A percentile compares a stretch with the other conserved stretches of the same genome.
phyloP scores from a whole-genome alignment of 352 stramenopile species.

The Pythium insidiosum region DNA sequence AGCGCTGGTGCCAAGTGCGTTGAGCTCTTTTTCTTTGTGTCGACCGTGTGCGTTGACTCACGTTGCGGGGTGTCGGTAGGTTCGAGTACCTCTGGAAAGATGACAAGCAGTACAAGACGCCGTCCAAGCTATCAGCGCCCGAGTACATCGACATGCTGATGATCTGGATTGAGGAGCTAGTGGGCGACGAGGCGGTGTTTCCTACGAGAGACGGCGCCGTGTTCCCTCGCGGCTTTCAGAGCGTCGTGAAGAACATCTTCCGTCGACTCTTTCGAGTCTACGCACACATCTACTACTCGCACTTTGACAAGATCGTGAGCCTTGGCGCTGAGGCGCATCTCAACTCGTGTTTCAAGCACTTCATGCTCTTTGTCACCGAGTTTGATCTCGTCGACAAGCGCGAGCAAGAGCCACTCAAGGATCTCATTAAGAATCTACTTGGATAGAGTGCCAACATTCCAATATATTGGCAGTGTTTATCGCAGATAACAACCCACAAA shows the following conservation, averaged over 20 bases:
- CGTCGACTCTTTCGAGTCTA: slow-evolving; percentile 95
- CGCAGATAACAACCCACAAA: too few relatives aligned
- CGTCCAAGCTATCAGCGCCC: slow-evolving; percentile 59
- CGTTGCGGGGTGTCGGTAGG: slow-evolving; percentile 8
- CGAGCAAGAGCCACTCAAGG: slow-evolving; percentile 92
- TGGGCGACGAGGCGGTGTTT: slow-evolving; percentile 78
- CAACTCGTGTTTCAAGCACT: slow-evolving; percentile 98
- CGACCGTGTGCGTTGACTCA: background rate
- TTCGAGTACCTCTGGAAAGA: slow-evolving; percentile 91
- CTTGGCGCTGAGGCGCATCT: slow-evolving; percentile 93
- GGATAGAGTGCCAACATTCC: slow-evolving; percentile 14
- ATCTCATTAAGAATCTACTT: slow-evolving; percentile 91
- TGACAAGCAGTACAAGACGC: slow-evolving; percentile 57
- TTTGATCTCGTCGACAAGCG: slow-evolving; percentile 92
- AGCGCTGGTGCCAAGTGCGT: slow-evolving; percentile 56
- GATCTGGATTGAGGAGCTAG: slow-evolving; percentile 85
- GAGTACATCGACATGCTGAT: slow-evolving; percentile 93
- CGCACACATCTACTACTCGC: slow-evolving; percentile 95
- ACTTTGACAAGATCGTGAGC: slow-evolving; percentile 93
- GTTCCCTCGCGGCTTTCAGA: slow-evolving; percentile 83
- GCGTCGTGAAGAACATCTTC: slow-evolving; percentile 91
- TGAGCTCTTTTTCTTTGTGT: background rate
- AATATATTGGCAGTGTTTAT: too few relatives aligned
- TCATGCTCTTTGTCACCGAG: slow-evolving; percentile 95
- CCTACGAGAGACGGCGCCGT: slow-evolving; percentile 45